Base-by-base conservation (phyloP, 306 rosid species). In the Trifolium repens region DNA sequence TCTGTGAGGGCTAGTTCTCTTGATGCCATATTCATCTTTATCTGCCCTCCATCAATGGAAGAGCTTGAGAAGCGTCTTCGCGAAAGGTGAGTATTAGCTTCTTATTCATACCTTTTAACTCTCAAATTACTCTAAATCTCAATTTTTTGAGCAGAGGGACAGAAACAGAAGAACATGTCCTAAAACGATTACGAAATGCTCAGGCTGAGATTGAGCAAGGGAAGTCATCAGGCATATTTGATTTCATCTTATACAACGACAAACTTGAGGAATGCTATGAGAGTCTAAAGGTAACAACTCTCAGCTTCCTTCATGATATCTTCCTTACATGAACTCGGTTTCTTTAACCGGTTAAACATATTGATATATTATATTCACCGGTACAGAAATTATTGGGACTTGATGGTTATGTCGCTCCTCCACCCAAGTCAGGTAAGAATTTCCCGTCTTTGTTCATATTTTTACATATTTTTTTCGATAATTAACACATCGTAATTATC, bases 31-130 rank as follows among this genome's bases (percentile, higher is more conserved):
- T 90, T 91, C 85, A 79, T 91, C 73, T 94, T 94, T 42, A 79
- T 91, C 76, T 65, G 87, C 40, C 96, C 97, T 43, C 98, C 98
- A 19, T 86, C 98, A 59, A 87, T 89, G 94, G 85, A 82, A 67
- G 93, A 88, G 77, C 94, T 94, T 8, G 97, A 90, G 88, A 86
- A 91, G 88, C 97, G 97, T 75, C 98, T 94, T 67, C 94, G 94
- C 24, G 91, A 88, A 34, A 84, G 98, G 98, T 89, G 50, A 87
- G 70, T 69, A 59, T 55, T 52, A 54, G 16, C 76, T 62, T 14
- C 73, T 49, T 40, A 50, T 27, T 74, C 19, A 39, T 32, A 12
- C 65, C 61, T 44, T 74, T 9, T 54, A 37, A 67, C 79, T 15
- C 39, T 44, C 26, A 47, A 74, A 66, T 19, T 6, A 30, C 14